A percentile compares a stretch with the other conserved stretches of the same genome.
Evolutionary conservation across 2,329 filamentous ascomycete genomes (phyloP).

Genomic region (Fusarium stilboides): DNA sequence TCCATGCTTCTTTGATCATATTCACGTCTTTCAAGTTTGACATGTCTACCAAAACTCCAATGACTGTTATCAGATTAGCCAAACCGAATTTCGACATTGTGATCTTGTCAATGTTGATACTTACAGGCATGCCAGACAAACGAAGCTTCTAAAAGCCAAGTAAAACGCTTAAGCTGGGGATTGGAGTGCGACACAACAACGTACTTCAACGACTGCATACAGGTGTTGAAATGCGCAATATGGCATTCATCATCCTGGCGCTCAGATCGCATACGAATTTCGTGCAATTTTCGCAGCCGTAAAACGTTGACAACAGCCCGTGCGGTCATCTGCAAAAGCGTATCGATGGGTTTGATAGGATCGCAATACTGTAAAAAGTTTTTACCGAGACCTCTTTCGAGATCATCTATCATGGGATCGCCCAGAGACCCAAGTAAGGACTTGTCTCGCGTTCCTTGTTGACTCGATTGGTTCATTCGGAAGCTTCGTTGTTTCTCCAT

Average conservation of each 20-base stretch:
- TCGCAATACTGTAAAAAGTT: slow-evolving; percentile 31
- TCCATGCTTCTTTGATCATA: slow-evolving; percentile 18
- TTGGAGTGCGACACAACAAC: slow-evolving; percentile 8
- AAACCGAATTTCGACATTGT: not conserved
- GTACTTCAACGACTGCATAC: slow-evolving; percentile 28
- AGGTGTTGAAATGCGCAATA: slow-evolving; percentile 22
- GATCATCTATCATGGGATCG: not conserved
- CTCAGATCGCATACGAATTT: slow-evolving; percentile 3
- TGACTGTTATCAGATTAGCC: not conserved
- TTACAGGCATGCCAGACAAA: slow-evolving; percentile 33
- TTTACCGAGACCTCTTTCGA: slow-evolving; percentile 20
- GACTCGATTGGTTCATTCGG: not conserved
- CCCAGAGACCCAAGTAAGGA: slow-evolving; percentile 9
- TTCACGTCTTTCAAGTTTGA: slow-evolving; percentile 4
- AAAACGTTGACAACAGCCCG: slow-evolving; percentile 22
- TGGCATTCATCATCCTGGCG: slow-evolving; percentile 9
- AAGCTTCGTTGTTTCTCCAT: slow-evolving; percentile 17
- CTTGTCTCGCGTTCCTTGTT: not conserved
- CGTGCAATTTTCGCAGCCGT: slow-evolving; percentile 17
- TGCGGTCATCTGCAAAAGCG: slow-evolving; percentile 8
- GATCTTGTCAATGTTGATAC: not conserved
- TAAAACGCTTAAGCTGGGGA: slow-evolving; percentile 3
- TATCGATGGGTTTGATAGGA: slow-evolving; percentile 9
- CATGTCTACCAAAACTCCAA: slow-evolving; percentile 27
- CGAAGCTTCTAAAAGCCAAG: slow-evolving; percentile 3